Conservation (phyloP, 1,284 basidiomycete species). For the Malassezia globosa region DNA sequence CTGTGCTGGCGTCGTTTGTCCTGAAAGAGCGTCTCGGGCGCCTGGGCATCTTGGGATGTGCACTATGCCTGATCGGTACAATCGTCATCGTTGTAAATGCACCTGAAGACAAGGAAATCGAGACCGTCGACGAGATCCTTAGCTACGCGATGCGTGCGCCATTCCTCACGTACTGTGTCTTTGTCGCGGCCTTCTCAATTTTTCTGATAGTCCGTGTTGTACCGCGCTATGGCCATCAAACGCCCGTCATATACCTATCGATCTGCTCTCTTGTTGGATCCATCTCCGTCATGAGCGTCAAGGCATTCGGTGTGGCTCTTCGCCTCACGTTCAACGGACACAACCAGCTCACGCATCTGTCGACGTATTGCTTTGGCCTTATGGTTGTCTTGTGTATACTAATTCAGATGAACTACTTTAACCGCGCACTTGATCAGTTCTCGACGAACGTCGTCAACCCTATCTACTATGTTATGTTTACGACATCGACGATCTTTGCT, state of each 20-base stretch:
- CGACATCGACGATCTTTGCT: constrained; percentile 85
- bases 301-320: constrained; percentile 89
- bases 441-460: constrained; percentile 99
- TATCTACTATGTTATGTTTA: constrained; percentile 96
- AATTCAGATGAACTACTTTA: constrained; percentile 98
- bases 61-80: constrained; percentile 77
- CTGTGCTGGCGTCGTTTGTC: constrained; percentile 70
- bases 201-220: constrained; percentile 75
- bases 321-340: constrained; percentile 87
- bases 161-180: constrained; percentile 68
- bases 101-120: constrained; percentile 83
- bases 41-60: constrained; percentile 81
- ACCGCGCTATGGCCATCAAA: constrained; percentile 75
- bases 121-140: constrained; percentile 88
- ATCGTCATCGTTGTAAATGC: constrained; percentile 93
- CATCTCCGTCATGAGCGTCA: constrained; percentile 77
- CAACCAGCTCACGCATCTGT: constrained; percentile 88
- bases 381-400: constrained; percentile 76
- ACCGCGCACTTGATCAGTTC: constrained; percentile 93
- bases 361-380: constrained; percentile 85
- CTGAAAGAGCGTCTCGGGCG: constrained; percentile 88
- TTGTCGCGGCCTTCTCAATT: constrained; percentile 64
- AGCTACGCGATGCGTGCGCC: constrained; percentile 75
- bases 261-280: constrained; percentile 83
- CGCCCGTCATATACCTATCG: constrained; percentile 83